Base-by-base conservation (phyloP, 768 basidiomycete species). In the Tulasnella sp. region DNA sequence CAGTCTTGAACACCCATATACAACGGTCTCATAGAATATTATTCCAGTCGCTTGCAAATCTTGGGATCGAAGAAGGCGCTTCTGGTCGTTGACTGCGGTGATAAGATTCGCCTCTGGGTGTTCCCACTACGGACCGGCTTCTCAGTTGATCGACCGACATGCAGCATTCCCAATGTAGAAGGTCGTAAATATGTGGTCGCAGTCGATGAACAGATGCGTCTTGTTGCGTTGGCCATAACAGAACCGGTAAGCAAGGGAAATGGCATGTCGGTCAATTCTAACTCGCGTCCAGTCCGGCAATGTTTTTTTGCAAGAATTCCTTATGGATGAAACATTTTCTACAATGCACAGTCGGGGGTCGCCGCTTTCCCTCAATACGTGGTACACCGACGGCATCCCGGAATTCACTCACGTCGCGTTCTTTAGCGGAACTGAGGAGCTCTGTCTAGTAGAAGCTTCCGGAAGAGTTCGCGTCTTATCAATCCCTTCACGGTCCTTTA, bases 391-490 rank as follows among this genome's bases (percentile, higher is more conserved):
- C 10, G 78, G 82, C 0, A 82, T 80, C 8, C n/a, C 80, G 1
- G 68, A 76, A 6, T 85, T 91, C 19, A 79, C 73, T 2, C 84
- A 85, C 21, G 85, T 87, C 1, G 86, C 87, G 58, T 90, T 91
- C 79, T 85, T 90, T 1, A 84, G 84, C 71, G 89, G 89, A 7
- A 87, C 82, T 42, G 90, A 91, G 80, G 91, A 91, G 77, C 73
- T 91, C 3, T 81, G 89, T 0, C 82, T 91, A 0, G 84, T 90
- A 5, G 90, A 91, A 80, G 85, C 86, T 0, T 81, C 79, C 3
- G 84, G 84, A 0, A 85, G 86, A 21, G 88, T 86, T 1, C 84
- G 90, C 24, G 85, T 91, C n/a, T 91, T 87, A 80, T 91, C 91
- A 0, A 81, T 90, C 71, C 84, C 89, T 2, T 88, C 89, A 0